These are phyloP conservation scores for Xylaria sp. DNA, from an alignment of 2,329 filamentous ascomycete species.

Conservation along the genomic window DNA sequence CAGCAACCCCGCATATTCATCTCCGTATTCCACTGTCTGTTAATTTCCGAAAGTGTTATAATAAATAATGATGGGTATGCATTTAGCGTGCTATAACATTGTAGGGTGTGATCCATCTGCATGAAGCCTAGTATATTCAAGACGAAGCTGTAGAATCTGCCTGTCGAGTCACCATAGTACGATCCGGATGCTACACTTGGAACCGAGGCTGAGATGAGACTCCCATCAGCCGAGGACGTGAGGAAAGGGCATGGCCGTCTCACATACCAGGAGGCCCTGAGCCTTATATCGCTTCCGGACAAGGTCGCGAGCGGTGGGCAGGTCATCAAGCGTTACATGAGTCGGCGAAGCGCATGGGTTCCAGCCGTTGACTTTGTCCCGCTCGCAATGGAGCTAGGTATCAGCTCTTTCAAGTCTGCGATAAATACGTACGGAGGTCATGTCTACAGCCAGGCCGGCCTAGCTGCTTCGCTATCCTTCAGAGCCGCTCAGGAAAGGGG, in stretches of 20 bases:
- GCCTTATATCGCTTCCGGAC: constrained; percentile 47
- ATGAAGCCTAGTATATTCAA: neutral
- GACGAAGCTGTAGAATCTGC: neutral
- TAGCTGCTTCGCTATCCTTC: constrained; percentile 52
- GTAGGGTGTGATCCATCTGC: neutral
- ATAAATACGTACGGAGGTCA: constrained; percentile 56
- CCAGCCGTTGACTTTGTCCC: constrained; percentile 47
- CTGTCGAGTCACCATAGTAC: neutral
- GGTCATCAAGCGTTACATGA: constrained; percentile 50
- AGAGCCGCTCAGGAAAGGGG: constrained; percentile 44
- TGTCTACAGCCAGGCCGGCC: constrained; percentile 56
- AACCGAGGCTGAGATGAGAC: constrained; percentile 17
- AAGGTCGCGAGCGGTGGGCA: constrained; percentile 33
- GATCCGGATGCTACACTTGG: constrained; percentile 3
- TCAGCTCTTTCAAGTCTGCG: constrained; percentile 19
- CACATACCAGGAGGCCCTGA: constrained; percentile 52
- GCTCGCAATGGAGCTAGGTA: constrained; percentile 14
- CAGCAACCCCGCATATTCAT: neutral
- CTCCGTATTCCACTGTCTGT: neutral
- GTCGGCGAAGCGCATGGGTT: constrained; percentile 48
- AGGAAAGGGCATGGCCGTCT: constrained; percentile 41
- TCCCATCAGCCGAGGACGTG: constrained; percentile 26
- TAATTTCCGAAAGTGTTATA: neutral
- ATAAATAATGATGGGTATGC: neutral
- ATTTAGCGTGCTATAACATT: neutral